Base-by-base conservation (phyloP, 208 protist species). In the Trypanosoma avium region DNA sequence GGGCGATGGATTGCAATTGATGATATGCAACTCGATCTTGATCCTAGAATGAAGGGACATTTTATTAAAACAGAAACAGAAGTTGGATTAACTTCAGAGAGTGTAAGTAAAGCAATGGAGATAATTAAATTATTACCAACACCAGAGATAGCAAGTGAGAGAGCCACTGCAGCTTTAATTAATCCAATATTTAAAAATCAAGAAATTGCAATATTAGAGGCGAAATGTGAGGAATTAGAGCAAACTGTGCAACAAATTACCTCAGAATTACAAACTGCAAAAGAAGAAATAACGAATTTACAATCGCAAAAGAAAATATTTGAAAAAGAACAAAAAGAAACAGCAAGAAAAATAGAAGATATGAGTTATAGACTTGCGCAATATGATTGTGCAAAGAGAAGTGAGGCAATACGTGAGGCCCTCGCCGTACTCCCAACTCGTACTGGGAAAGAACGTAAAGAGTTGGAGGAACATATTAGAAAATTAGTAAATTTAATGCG, bases 21-120 rank as follows among this genome's bases (percentile, higher is more conserved):
- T 48, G 88, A 94, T 66, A 94, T 94, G 88, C 67, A 94, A 64
- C 79, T 94, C 3, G 85, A 90, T 55, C 85, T 94, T 9, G 88
- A 94, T 43, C 67, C 36, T 26, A 79, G 88, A 30, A 92, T 94
- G 88, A 32, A 30, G 17, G 83, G 71, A 0, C 88, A 94, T 63
- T 92, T 94, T 61, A 53, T 94, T 36, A 71, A 94, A 65, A 92
- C 85, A 3, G 45, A 63, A 24, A 94, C 88, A 1, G 84, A 94
- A 46, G 38, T 77, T 4, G 88, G 88, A 38, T 72, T 94, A 13
- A 84, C 69, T 5, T 77, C 86, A 21, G 81, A 56, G 12, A 75
- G 87, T 49, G 77, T 94, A 36, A 61, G 35, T 45, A 32, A 58
- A 10, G 79, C 81, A 7, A 24, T 61, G 2, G 72, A 53, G 17